These are phyloP conservation scores for Claviceps capensis DNA, from an alignment of 2,329 filamentous ascomycete species.

Conservation along the genomic window DNA sequence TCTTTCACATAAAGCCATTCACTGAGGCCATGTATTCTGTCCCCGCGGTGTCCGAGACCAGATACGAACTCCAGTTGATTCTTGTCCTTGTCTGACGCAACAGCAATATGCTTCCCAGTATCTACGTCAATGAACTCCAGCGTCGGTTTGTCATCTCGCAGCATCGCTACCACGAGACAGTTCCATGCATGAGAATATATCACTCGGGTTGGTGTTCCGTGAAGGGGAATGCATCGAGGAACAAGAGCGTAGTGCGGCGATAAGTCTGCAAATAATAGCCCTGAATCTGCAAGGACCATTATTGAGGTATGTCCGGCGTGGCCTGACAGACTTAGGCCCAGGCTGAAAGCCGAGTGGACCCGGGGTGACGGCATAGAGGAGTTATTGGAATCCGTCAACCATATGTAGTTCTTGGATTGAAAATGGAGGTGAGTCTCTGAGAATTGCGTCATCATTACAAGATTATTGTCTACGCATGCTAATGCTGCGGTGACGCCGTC, in stretches of 20 bases:
- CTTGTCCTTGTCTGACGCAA: slow-evolving; percentile 27
- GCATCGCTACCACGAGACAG: slow-evolving; percentile 39
- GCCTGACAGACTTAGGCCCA: slow-evolving; percentile 26
- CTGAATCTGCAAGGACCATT: slow-evolving; percentile 34
- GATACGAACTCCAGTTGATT: slow-evolving; percentile 34
- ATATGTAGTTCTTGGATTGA: slow-evolving; percentile 31
- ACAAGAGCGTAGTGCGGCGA: slow-evolving; percentile 31
- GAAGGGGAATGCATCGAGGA: slow-evolving; percentile 33
- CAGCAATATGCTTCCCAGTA: slow-evolving; percentile 37
- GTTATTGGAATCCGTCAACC: slow-evolving; percentile 37
- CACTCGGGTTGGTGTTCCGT: slow-evolving; percentile 35
- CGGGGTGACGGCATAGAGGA: slow-evolving; percentile 30
- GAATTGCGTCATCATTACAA: slow-evolving; percentile 29
- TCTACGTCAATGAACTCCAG: slow-evolving; percentile 43
- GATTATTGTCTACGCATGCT: slow-evolving; percentile 33
- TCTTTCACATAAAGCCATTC: slow-evolving; percentile 51
- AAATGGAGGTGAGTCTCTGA: slow-evolving; percentile 18
- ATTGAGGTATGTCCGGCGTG: slow-evolving; percentile 26
- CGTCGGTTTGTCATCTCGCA: slow-evolving; percentile 28
- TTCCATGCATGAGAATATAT: slow-evolving; percentile 41
- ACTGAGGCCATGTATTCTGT: slow-evolving; percentile 44
- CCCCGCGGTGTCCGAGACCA: slow-evolving; percentile 41
- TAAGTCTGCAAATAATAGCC: slow-evolving; percentile 40
- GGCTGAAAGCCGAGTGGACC: slow-evolving; percentile 32
- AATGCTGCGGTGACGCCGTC: slow-evolving; percentile 21